Evolutionary conservation across 768 basidiomycete species (phyloP).

Genomic region (Pleurotus pulmonarius): DNA sequence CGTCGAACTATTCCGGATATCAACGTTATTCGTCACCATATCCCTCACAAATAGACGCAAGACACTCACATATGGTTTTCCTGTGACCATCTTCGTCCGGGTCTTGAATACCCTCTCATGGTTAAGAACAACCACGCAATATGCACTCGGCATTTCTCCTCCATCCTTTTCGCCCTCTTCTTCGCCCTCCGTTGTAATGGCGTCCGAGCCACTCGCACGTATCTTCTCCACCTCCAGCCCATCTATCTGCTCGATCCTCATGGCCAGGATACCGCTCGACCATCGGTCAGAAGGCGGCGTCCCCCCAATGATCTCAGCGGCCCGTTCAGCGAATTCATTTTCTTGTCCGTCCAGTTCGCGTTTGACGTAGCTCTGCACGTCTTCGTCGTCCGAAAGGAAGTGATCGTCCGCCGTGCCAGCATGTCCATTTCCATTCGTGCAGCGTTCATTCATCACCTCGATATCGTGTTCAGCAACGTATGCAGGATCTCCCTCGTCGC

Average conservation of each 20-base stretch:
- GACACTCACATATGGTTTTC: constrained; percentile 38
- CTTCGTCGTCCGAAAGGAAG: constrained; percentile 20
- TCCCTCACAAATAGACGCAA: not conserved
- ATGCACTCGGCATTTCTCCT: constrained; percentile 61
- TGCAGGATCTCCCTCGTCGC: not conserved
- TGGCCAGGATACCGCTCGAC: constrained; percentile 63
- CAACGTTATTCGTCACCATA: not conserved
- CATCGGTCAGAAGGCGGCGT: constrained; percentile 57
- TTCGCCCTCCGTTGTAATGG: constrained; percentile 45
- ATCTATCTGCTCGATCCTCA: constrained; percentile 63
- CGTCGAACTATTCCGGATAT: constrained; percentile 38
- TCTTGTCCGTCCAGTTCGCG: constrained; percentile 14
- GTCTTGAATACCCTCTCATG: constrained; percentile 42
- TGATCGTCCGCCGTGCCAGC: constrained; percentile 3
- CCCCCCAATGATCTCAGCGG: constrained; percentile 34
- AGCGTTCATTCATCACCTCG: not conserved
- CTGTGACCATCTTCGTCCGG: constrained; percentile 41
- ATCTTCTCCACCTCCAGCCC: constrained; percentile 58
- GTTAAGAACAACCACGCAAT: constrained; percentile 48
- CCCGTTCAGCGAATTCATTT: constrained; percentile 30
- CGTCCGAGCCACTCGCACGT: constrained; percentile 38
- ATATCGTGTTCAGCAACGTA: not conserved
- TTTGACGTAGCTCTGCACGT: constrained; percentile 27
- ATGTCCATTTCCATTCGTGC: not conserved
- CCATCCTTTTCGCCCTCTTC: constrained; percentile 53